phyloP scores from a whole-genome alignment of 805 yeast genomes.

The Hanseniaspora occidentalis region DNA sequence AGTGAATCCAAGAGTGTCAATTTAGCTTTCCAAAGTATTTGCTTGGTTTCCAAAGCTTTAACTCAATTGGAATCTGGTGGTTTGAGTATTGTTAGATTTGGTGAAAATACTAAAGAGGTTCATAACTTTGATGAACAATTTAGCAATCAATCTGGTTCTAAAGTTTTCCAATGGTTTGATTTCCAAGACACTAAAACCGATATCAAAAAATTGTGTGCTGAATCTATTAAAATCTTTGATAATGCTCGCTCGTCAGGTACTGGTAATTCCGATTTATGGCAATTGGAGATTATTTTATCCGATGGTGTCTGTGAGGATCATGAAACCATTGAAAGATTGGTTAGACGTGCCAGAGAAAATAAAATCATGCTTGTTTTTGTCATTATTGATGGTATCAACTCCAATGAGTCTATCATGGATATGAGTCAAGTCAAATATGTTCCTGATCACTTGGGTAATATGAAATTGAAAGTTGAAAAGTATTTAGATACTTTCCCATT shows the following conservation, averaged over 20 bases:
- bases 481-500: conserved; percentile 93
- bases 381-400: conserved; percentile 77
- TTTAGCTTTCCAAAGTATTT: conserved; percentile 87
- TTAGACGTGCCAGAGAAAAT: conserved; percentile 83
- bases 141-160: conserved; percentile 71
- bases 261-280: conserved; percentile 48
- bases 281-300: conserved; percentile 78
- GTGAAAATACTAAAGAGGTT: conserved; percentile 69
- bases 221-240: conserved; percentile 63
- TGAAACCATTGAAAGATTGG: conserved; percentile 65
- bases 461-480: conserved; percentile 63
- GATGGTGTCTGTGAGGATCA: conserved; percentile 98
- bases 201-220: conserved; percentile 56
- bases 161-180: conserved; percentile 75
- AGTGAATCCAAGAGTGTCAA: conserved; percentile 82
- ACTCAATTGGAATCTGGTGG: conserved; percentile 94
- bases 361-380: conserved; percentile 92
- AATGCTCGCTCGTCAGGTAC: conserved; percentile 38
- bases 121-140: conserved; percentile 86
- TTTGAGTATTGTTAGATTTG: conserved; percentile 79
- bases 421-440: conserved; percentile 86
- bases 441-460: conserved; percentile 56
- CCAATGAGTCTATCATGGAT: conserved; percentile 78
- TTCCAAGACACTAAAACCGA: conserved; percentile 85
- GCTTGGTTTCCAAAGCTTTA: conserved; percentile 85